A percentile compares a stretch with the other conserved stretches of the same genome.
Evolutionary conservation across 1,139 yeast species (phyloP).

Genomic region (Geotrichum australiense): DNA sequence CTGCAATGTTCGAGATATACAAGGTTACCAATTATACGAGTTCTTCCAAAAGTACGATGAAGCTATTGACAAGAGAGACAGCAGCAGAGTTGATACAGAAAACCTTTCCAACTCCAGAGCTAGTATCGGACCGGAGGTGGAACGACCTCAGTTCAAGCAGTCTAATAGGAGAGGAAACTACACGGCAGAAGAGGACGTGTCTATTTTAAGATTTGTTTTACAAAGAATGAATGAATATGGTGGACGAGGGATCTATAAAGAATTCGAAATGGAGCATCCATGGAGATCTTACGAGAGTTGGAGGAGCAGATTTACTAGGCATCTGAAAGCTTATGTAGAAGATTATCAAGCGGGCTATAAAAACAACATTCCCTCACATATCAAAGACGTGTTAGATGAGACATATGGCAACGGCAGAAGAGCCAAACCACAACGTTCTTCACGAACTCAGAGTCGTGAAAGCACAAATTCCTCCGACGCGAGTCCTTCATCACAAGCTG

Average conservation of each 20-base stretch:
- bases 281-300: conserved; percentile 11
- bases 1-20: conserved; percentile 2
- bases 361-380: conserved; percentile 4
- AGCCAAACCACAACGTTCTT: too few relatives aligned
- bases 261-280: not conserved
- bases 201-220: conserved; percentile 6
- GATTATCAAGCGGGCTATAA: not conserved
- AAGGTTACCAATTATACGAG: conserved; percentile 6
- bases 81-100: not conserved
- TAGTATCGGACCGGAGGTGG: not conserved
- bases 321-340: conserved; percentile 8
- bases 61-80: not conserved
- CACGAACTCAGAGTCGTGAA: too few relatives aligned
- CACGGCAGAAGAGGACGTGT: conserved; percentile 7
- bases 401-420: too few relatives aligned
- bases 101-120: not conserved
- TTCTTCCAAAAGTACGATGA: conserved; percentile 9
- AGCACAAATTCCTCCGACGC: too few relatives aligned
- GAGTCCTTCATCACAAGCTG: too few relatives aligned
- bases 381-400: conserved; percentile 1
- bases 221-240: not conserved
- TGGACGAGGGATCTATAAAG: conserved; percentile 9
- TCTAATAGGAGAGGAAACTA: conserved; percentile 10
- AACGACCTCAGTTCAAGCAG: not conserved
- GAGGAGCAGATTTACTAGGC: conserved; percentile 8